Conservation (phyloP, 441 rosid genomes). For the Eutrema salsugineum region DNA sequence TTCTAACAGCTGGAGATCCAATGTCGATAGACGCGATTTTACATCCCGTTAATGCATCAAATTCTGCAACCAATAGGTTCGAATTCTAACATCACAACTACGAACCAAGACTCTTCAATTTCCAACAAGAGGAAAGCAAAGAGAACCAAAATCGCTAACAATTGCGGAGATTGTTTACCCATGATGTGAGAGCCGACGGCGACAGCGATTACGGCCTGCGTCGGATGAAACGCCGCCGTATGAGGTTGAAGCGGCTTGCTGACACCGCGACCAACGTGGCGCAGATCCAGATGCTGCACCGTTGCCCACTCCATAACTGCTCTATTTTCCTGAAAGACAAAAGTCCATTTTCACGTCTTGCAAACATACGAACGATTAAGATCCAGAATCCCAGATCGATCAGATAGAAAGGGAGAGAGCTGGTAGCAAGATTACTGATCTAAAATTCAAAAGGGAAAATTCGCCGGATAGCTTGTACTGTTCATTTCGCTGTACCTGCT, state of each 20-base stretch:
- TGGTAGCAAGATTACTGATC: neutral
- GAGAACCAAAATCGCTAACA: neutral
- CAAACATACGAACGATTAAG: neutral
- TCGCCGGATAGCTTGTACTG: conserved; percentile 3
- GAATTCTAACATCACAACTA: neutral
- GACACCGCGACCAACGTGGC: conserved; percentile 75
- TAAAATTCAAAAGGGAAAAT: neutral
- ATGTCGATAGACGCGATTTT: conserved; percentile 80
- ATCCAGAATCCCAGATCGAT: conserved; percentile 3
- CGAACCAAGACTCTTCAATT: neutral
- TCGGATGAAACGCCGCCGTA: conserved; percentile 85
- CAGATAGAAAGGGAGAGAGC: neutral
- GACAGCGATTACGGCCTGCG: conserved; percentile 76
- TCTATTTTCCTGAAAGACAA: neutral
- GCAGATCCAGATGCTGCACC: conserved; percentile 94
- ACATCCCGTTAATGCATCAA: conserved; percentile 92
- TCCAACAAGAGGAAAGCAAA: neutral
- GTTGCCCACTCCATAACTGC: conserved; percentile 91
- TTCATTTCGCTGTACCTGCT: conserved; percentile 23
- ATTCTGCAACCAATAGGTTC: conserved; percentile 46
- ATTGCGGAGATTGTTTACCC: conserved; percentile 37
- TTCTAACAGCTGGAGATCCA: conserved; percentile 81
- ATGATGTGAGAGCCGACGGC: conserved; percentile 76
- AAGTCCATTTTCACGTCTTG: neutral
- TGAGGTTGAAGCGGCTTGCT: conserved; percentile 87